Conservation (phyloP, 2,329 filamentous ascomycete species). For the Epichloe bromicola region DNA sequence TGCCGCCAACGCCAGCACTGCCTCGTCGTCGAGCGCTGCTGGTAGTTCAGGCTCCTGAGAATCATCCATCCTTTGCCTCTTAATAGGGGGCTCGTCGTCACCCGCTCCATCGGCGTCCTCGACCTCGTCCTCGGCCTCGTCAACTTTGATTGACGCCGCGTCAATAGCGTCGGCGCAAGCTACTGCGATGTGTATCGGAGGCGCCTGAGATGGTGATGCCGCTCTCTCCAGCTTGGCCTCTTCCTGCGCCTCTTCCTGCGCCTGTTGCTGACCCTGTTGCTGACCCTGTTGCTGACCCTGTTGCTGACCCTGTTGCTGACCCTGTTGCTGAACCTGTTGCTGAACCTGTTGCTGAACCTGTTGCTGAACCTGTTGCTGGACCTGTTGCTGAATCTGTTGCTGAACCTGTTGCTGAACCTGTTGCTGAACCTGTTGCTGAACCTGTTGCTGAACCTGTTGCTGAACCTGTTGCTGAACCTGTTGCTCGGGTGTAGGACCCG, state of each 20-base stretch:
- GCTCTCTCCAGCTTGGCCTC: background rate
- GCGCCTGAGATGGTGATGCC: background rate
- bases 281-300: background rate
- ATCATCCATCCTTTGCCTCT: constrained; percentile 27
- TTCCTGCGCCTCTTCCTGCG: no score
- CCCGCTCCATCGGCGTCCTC: constrained; percentile 14
- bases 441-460: background rate
- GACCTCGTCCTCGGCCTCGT: constrained; percentile 6
- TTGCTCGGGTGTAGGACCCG: background rate
- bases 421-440: background rate
- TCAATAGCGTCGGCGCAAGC: background rate
- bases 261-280: background rate
- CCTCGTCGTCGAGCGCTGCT: constrained; percentile 31
- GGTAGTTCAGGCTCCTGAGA: constrained; percentile 16
- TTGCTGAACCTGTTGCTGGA: background rate
- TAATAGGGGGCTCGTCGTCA: constrained; percentile 24
- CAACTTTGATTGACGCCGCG: constrained; percentile 2
- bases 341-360: background rate
- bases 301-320: background rate
- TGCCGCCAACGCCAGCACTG: constrained; percentile 33
- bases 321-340: background rate
- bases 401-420: background rate
- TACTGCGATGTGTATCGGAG: background rate
- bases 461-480: background rate
- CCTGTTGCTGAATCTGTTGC: background rate